Conservation (phyloP, 2,329 filamentous ascomycete genomes). For the Aspergillus ochraceoroseus region DNA sequence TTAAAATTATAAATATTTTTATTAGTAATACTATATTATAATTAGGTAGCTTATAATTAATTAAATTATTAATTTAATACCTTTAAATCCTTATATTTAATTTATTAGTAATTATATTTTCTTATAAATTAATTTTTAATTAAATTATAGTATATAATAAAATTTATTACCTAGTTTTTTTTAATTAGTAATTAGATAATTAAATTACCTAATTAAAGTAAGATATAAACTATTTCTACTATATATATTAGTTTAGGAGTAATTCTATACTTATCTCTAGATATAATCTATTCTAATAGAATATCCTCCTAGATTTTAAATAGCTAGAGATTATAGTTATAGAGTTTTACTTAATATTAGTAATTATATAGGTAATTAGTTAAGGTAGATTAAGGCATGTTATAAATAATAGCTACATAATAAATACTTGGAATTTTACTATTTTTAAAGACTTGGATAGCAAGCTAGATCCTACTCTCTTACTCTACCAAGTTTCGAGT, state of each 20-base stretch:
- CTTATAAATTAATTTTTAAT: background rate
- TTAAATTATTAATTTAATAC: slow-evolving; percentile 11
- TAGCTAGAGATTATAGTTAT: background rate
- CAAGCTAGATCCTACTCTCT: background rate
- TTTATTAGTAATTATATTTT: slow-evolving; percentile 1
- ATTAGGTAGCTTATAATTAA: slow-evolving; percentile 7
- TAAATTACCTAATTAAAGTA: background rate
- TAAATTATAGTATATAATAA: background rate
- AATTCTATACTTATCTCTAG: background rate
- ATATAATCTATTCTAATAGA: background rate
- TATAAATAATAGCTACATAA: too few species aligned
- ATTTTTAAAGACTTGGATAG: background rate
- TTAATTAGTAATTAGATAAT: too few species aligned
- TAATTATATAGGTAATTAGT: too few species aligned
- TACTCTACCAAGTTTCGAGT: background rate
- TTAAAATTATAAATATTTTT: slow-evolving; percentile 19
- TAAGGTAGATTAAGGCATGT: background rate
- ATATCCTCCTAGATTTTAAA: background rate
- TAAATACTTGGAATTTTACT: too few species aligned
- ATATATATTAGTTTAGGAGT: background rate
- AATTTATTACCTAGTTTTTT: background rate
- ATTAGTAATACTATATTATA: slow-evolving; percentile 13
- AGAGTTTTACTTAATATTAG: background rate
- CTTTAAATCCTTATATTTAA: background rate
- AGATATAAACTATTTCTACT: background rate